A percentile compares a stretch with the other conserved stretches of the same genome.
phyloP scores from a whole-genome alignment of 371 early-diverging fungal genomes.

The Parasitella parasitica region DNA sequence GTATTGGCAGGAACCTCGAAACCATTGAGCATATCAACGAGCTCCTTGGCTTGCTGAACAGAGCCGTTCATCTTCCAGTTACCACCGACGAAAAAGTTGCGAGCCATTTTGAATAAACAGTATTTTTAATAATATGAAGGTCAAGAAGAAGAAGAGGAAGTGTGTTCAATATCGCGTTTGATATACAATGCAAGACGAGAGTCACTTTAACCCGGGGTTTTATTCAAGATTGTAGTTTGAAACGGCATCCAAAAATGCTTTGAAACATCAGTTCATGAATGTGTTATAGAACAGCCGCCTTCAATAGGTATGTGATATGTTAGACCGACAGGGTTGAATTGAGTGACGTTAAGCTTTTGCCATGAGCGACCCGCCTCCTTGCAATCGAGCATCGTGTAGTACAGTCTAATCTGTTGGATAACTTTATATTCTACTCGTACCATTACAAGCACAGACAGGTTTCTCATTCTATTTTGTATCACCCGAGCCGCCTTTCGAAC shows the following conservation, averaged over 20 bases:
- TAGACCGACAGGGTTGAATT: not conserved
- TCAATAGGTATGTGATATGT: not conserved
- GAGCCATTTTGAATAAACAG: slow-evolving; percentile 43
- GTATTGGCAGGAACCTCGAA: slow-evolving; percentile 47
- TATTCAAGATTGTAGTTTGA: not conserved
- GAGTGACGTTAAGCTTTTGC: not conserved
- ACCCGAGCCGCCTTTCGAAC: no score
- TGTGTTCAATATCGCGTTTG: not conserved
- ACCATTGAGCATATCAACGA: slow-evolving; percentile 77
- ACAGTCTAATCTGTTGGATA: no score
- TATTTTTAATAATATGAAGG: not conserved
- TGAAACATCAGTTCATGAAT: not conserved
- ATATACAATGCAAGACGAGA: slow-evolving; percentile 4
- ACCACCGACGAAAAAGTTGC: slow-evolving; percentile 72
- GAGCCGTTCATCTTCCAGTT: slow-evolving; percentile 99
- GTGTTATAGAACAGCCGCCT: not conserved
- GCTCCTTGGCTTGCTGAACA: slow-evolving; percentile 64
- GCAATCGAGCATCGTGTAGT: not conserved
- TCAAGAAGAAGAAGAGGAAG: slow-evolving; percentile 4
- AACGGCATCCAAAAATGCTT: not conserved
- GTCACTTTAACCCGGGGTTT: slow-evolving; percentile 5
- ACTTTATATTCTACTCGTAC: not conserved
- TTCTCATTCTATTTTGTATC: not conserved
- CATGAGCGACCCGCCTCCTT: not conserved
- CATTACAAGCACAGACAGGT: not conserved